Evolutionary conservation across 495 filamentous ascomycete genomes (phyloP).

Genomic region (Trichodelitschia bisporula): DNA sequence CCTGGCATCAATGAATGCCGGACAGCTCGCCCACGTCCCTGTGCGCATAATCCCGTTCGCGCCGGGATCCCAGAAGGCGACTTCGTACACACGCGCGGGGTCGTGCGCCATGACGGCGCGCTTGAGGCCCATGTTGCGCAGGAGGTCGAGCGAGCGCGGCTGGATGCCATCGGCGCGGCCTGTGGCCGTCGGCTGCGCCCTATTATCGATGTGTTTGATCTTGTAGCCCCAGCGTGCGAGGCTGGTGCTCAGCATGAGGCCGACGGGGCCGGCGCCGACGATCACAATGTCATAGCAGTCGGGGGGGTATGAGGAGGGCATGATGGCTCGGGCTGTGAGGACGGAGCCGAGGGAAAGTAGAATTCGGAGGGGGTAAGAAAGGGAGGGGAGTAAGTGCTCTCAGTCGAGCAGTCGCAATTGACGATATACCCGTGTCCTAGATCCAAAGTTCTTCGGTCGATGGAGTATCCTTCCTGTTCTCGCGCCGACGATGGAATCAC

Average conservation of each 20-base stretch:
- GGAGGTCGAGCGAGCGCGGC: constrained; percentile 41
- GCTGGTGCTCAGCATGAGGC: constrained; percentile 64
- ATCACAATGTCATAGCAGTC: constrained; percentile 54
- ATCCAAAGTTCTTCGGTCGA: too few species aligned
- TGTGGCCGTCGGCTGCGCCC: constrained; percentile 33
- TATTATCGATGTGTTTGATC: constrained; percentile 43
- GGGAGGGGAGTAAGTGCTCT: too few species aligned
- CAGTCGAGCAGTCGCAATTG: too few species aligned
- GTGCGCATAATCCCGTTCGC: constrained; percentile 29
- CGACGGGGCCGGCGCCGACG: constrained; percentile 73
- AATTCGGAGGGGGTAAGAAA: too few species aligned
- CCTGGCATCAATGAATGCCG: constrained; percentile 37
- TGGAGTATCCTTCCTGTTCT: too few species aligned
- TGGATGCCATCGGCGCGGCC: constrained; percentile 59
- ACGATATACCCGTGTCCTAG: too few species aligned
- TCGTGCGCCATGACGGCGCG: constrained; percentile 36
- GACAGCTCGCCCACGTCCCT: constrained; percentile 37
- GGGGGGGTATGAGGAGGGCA: too few species aligned
- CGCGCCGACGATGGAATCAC: too few species aligned
- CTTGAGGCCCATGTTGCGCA: constrained; percentile 41
- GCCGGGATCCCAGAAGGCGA: constrained; percentile 39
- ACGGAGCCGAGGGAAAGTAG: too few species aligned
- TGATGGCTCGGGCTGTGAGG: too few species aligned
- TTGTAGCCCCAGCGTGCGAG: constrained; percentile 44
- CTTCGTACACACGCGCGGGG: constrained; percentile 41